Conservation (phyloP, 495 filamentous ascomycete species). For the Hypoxylon fuscum region DNA sequence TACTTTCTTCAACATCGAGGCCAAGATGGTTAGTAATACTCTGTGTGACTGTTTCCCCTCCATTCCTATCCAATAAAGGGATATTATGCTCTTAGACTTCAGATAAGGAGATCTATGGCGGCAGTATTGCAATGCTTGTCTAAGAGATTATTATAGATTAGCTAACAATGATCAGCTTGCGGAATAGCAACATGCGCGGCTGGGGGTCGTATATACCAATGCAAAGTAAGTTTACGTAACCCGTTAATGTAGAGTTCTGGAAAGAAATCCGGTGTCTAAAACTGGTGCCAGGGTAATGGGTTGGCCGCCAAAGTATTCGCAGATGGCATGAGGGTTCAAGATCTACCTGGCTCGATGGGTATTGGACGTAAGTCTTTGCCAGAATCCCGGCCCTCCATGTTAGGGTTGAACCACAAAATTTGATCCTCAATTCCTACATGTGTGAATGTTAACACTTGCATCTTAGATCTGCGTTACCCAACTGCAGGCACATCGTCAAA, state of each 20-base stretch:
- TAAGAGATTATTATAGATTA: background rate
- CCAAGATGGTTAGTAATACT: slow-evolving; percentile 67
- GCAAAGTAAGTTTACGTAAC: slow-evolving; percentile 59
- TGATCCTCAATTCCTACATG: background rate
- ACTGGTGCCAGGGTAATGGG: slow-evolving; percentile 66
- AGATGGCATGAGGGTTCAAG: slow-evolving; percentile 73
- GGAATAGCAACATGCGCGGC: slow-evolving; percentile 79
- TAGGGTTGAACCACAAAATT: background rate
- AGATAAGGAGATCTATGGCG: background rate
- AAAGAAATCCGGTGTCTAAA: background rate
- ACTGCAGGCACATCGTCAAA: slow-evolving; percentile 82
- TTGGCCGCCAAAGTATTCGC: slow-evolving; percentile 84
- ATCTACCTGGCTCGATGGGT: slow-evolving; percentile 85
- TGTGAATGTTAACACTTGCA: background rate
- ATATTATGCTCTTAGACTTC: background rate
- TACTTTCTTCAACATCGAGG: slow-evolving; percentile 83
- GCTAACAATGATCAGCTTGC: slow-evolving; percentile 55
- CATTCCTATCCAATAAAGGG: background rate
- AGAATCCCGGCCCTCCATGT: too few relatives aligned
- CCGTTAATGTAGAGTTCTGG: background rate
- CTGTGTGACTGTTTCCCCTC: background rate
- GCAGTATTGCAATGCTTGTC: background rate
- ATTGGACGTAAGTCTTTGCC: slow-evolving; percentile 65
- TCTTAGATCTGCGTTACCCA: slow-evolving; percentile 74
- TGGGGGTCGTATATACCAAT: slow-evolving; percentile 82